A percentile compares a stretch with the other conserved stretches of the same genome.
These are phyloP conservation scores for Ajuga chamaepitys DNA, from an alignment of 257 asterid species.

Conservation along the genomic window DNA sequence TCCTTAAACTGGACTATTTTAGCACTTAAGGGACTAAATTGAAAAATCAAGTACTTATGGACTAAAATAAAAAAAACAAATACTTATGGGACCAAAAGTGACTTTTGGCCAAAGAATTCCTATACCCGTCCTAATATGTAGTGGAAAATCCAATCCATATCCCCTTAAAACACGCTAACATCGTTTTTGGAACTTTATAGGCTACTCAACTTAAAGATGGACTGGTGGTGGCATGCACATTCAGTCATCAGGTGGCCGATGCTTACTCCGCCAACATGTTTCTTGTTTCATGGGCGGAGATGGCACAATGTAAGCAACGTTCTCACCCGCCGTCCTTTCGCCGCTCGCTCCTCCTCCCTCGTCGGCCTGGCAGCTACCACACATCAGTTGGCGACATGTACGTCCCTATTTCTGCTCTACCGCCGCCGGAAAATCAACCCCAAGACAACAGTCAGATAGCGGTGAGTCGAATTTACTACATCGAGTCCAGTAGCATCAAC, in stretches of 20 bases:
- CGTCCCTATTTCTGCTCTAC: slow-evolving; percentile 18
- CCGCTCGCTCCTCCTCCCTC: slow-evolving; percentile 49
- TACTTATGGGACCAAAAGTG: too few relatives aligned
- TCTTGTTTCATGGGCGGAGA: slow-evolving; percentile 58
- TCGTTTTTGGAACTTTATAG: too few relatives aligned
- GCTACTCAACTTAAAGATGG: slow-evolving; percentile 54
- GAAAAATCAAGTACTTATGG: too few relatives aligned
- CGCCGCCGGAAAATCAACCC: slow-evolving; percentile 7
- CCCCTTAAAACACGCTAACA: too few relatives aligned
- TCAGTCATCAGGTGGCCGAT: slow-evolving; percentile 66
- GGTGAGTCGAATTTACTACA: slow-evolving; percentile 53
- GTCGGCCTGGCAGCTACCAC: slow-evolving; percentile 36
- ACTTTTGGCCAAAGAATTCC: too few relatives aligned
- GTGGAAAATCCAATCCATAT: too few relatives aligned
- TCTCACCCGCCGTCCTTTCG: slow-evolving; percentile 52
- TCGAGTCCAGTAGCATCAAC: slow-evolving; percentile 26
- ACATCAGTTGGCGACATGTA: slow-evolving; percentile 28
- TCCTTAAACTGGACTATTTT: too few relatives aligned
- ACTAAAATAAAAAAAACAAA: too few relatives aligned
- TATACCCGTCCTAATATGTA: too few relatives aligned
- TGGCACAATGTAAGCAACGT: slow-evolving; percentile 30
- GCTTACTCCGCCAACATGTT: slow-evolving; percentile 80
- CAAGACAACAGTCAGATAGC: slow-evolving; percentile 9
- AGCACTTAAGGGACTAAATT: too few relatives aligned
- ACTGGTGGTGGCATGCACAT: slow-evolving; percentile 52